phyloP scores from a whole-genome alignment of 495 filamentous ascomycete species.

The Penicillium flavigenum region DNA sequence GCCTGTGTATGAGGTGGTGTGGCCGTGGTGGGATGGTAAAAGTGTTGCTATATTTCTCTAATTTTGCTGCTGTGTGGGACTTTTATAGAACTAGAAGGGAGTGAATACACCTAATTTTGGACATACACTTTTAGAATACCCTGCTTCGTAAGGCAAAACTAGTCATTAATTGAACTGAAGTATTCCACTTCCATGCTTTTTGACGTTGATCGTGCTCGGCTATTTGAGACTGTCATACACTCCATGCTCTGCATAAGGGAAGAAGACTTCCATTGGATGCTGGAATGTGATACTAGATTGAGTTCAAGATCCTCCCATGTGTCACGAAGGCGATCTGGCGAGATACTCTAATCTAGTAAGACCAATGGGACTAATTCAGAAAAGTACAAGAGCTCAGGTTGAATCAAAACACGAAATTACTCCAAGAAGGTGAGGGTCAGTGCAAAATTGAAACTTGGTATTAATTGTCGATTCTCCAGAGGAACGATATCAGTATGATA shows the following conservation, averaged over 20 bases:
- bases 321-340: neutral
- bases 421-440: neutral
- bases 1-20: neutral
- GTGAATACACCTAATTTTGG: neutral
- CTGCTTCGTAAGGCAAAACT: neutral
- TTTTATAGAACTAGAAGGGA: slow-evolving; percentile 1
- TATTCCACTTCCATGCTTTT: neutral
- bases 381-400: neutral
- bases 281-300: neutral
- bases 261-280: neutral
- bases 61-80: neutral
- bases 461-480: slow-evolving; percentile 18
- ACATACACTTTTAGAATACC: neutral
- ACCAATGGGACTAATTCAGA: neutral
- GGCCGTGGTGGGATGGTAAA: neutral
- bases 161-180: neutral
- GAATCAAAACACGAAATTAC: neutral
- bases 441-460: slow-evolving; percentile 6
- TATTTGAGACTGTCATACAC: neutral
- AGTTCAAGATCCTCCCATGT: neutral
- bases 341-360: neutral
- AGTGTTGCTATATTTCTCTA: neutral
- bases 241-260: neutral
- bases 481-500: slow-evolving; percentile 16
- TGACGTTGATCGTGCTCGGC: neutral